Base-by-base conservation (phyloP, 2,329 filamentous ascomycete species). In the Intubia oerlemansii region DNA sequence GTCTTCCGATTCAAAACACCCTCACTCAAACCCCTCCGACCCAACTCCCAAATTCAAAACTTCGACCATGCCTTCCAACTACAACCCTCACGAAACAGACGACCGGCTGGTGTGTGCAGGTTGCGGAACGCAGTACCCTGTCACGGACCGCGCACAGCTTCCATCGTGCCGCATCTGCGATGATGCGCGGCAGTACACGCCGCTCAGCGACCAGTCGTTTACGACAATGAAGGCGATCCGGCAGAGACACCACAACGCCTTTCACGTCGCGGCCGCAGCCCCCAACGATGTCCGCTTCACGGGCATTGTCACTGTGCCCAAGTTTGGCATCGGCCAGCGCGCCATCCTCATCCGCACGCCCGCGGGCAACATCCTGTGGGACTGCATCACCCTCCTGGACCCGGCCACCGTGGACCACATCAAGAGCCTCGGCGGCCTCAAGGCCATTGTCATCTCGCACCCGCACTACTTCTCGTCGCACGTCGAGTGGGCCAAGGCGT, bases 381-480 rank as follows among this genome's bases (percentile, higher is more conserved):
- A 88, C 47, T 69, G 74, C 36, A 54, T 88, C 32, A 62, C 76
- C 0, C 66, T 69, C 37, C 51, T 88, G 4, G 74, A 84, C 43
- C 49, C 59, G 2, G 57, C 58, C 4, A 84, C 77, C 0, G 48
- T 77, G 1, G 43, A 50, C 1, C 45, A 48, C 32, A 66, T 85
- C 39, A 55, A 61, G 5, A 23, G 23, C 0, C 53, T 69, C 6
- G 78, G 78, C 24, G 76, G 75, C 0, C 42, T 90, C 10, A 53
- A 54, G 19, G 77, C 72, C 1, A 82, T 88, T 25, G 68, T 69
- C 38, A 79, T 84, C 36, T 71, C 63, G 9, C 77, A 90, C 48
- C 80, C 80, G 29, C 80, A 90, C 45, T 90, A 78, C 50, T 88
- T 79, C 50, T 70, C 69, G 10, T 76, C 77, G 4, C 73, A 81